Conservation (phyloP, 2,329 filamentous ascomycete genomes). For the Arthrobotrys musiformis region DNA sequence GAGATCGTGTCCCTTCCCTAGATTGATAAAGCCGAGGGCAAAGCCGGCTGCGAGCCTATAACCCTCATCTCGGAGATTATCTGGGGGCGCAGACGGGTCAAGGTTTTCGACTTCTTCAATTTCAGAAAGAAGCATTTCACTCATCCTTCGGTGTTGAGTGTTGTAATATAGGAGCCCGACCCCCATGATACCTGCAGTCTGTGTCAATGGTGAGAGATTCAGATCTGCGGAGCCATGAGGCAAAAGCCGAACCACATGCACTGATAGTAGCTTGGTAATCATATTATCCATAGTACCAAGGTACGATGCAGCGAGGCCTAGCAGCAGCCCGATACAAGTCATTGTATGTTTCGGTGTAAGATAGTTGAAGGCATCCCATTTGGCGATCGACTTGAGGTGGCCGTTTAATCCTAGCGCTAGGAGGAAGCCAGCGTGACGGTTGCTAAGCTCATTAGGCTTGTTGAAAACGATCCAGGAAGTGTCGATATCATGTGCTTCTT, state of each 20-base stretch:
- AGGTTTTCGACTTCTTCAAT: conserved; percentile 85
- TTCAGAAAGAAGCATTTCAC: conserved; percentile 97
- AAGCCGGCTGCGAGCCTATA: conserved; percentile 95
- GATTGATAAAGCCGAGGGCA: conserved; percentile 90
- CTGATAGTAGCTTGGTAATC: conserved; percentile 90
- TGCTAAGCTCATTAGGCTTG: conserved; percentile 90
- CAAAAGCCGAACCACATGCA: conserved; percentile 94
- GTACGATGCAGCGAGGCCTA: conserved; percentile 92
- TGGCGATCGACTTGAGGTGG: conserved; percentile 90
- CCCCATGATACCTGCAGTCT: conserved; percentile 96
- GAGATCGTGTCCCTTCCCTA: conserved; percentile 88
- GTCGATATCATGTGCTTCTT: conserved; percentile 89
- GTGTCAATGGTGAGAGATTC: conserved; percentile 89
- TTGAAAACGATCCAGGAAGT: conserved; percentile 99
- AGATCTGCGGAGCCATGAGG: conserved; percentile 91
- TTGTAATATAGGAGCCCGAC: conserved; percentile 94
- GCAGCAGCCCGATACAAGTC: conserved; percentile 94
- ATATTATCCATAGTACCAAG: conserved; percentile 97
- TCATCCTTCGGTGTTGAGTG: conserved; percentile 97
- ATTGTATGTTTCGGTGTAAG: conserved; percentile 99
- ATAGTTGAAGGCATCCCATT: conserved; percentile 99
- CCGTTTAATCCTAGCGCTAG: conserved; percentile 92
- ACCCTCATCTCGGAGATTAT: conserved; percentile 89
- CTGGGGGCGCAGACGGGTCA: conserved; percentile 74
- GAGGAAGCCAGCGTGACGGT: conserved; percentile 94